Evolutionary conservation across 2,329 filamentous ascomycete species (phyloP), one percentile per base, ranked within the genome.

Genomic region (Talaromyces amestolkiae): DNA sequence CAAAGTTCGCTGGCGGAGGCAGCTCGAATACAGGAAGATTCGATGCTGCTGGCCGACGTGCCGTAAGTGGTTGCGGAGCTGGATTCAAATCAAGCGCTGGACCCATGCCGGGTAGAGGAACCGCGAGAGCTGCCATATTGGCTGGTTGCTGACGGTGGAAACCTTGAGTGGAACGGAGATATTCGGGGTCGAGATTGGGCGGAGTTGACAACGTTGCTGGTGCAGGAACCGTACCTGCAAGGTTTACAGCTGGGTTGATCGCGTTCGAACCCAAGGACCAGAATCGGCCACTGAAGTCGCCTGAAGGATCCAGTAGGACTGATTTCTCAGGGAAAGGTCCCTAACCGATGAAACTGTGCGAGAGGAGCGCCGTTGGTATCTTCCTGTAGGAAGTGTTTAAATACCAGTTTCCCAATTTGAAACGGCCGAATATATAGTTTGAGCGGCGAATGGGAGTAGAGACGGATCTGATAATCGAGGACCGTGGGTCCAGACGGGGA

Each of bases 11-110:
- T 70, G 87, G 87, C 63, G 89, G 87, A 69, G 87, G 86, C 60
- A 92, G 85, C 73, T 90, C 87, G 74, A 91, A 91, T 70, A 80
- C 85, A 65, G 89, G 89, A 68, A 93, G 84, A 71, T 85, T 85
- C 65, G 86, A 86, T 68, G 89, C 87, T 73, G 89, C 89, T 73
- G 88, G 86, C 77, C 90, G 86, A 73, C 90, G 86, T 76, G 88
- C 84, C 70, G 88, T 86, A 75, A 93, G 88, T 80, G 89, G 90
- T 74, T 85, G 83, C 71, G 85, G 83, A 72, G 83, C 81, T 77
- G 83, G 83, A 41, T 63, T 64, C 80, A 89, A 84, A 77, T 88
- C 86, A 74, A 86, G 78, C 74, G 83, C 82, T 75, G 85, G 81
- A 79, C 86, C 84, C 86, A 89, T 89, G 76, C 84, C 85, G 75